These are phyloP conservation scores for Lyophyllum shimeji DNA, from an alignment of 768 basidiomycete genomes.

Conservation along the genomic window DNA sequence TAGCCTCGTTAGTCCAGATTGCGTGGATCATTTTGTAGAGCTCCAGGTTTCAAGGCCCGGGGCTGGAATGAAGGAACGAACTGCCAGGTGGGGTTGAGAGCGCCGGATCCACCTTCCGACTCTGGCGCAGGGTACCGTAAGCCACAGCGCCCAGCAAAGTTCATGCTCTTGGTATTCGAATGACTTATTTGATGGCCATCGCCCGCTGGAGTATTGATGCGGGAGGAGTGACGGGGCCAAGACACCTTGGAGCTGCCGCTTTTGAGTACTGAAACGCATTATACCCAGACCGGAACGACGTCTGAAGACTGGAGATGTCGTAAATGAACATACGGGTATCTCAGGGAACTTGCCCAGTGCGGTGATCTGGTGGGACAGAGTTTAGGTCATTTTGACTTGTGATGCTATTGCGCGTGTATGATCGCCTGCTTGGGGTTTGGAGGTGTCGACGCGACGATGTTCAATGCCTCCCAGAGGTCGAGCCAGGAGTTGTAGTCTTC, in stretches of 20 bases:
- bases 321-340: constrained; percentile 47
- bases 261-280: background rate
- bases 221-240: background rate
- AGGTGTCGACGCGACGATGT: constrained; percentile 59
- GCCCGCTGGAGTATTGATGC: no score
- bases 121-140: background rate
- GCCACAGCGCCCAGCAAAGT: background rate
- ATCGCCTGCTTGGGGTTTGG: constrained; percentile 24
- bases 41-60: background rate
- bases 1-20: background rate
- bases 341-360: constrained; percentile 49
- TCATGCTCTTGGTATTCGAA: background rate
- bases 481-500: constrained; percentile 67
- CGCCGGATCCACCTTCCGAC: background rate
- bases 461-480: constrained; percentile 66
- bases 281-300: background rate
- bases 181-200: background rate
- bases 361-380: constrained; percentile 35
- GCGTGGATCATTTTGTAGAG: background rate
- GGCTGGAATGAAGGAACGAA: background rate
- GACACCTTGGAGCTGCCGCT: background rate
- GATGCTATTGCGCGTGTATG: background rate
- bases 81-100: background rate
- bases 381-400: background rate
- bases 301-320: background rate